Conservation (phyloP, 2,329 filamentous ascomycete species). For the Alternaria hordeiaustralica region DNA sequence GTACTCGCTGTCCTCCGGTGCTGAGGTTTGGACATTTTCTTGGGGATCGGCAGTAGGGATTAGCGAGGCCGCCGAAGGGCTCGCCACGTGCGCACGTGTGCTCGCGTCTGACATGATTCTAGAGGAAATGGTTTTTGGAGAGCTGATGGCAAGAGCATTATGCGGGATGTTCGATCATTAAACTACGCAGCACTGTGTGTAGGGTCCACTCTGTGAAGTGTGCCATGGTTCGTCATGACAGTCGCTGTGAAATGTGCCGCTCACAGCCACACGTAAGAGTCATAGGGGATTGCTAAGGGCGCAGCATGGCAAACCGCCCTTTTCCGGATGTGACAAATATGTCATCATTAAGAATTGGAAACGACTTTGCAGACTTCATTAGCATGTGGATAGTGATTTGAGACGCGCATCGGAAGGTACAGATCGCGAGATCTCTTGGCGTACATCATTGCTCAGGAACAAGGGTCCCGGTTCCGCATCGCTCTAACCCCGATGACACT, state of each 20-base stretch:
- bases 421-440: slow-evolving; percentile 36
- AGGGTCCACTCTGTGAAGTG: not conserved
- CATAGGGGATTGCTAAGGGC: slow-evolving; percentile 45
- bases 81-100: slow-evolving; percentile 46
- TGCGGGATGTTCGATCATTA: not conserved
- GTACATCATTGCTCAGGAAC: slow-evolving; percentile 40
- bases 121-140: not conserved
- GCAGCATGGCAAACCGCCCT: slow-evolving; percentile 29
- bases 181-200: not conserved
- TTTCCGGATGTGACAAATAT: slow-evolving; percentile 1
- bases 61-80: slow-evolving; percentile 18
- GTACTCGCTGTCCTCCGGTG: slow-evolving; percentile 8
- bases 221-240: slow-evolving; percentile 6
- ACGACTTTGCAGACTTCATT: slow-evolving; percentile 1
- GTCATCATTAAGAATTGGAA: not conserved
- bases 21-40: slow-evolving; percentile 26
- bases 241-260: slow-evolving; percentile 20
- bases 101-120: slow-evolving; percentile 33
- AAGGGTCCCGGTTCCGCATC: slow-evolving; percentile 22
- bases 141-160: not conserved
- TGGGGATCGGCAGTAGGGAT: slow-evolving; percentile 29
- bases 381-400: slow-evolving; percentile 13
- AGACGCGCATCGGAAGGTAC: slow-evolving; percentile 11
- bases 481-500: slow-evolving; percentile 11
- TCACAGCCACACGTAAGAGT: slow-evolving; percentile 47